phyloP scores from a whole-genome alignment of 1,284 basidiomycete genomes.

The Cryptococcus sp. region DNA sequence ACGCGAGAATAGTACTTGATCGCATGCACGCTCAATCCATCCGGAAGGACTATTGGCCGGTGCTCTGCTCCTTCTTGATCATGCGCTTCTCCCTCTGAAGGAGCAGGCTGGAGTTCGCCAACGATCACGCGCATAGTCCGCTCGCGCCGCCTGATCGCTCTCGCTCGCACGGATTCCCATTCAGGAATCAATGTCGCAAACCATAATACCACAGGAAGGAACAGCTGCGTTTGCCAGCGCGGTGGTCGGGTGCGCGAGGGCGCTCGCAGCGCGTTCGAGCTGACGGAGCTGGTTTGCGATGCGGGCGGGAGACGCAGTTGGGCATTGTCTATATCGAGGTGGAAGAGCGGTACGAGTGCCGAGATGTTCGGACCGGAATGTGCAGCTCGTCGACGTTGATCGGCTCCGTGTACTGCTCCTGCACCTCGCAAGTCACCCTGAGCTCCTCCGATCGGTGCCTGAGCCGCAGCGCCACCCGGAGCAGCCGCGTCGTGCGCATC shows the following conservation, averaged over 20 bases:
- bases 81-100: background rate
- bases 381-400: background rate
- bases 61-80: conserved; percentile 3
- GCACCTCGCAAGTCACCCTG: background rate
- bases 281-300: background rate
- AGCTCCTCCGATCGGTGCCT: background rate
- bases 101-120: conserved; percentile 15
- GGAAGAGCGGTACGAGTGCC: conserved; percentile 21
- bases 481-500: background rate
- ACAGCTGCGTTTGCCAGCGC: conserved; percentile 28
- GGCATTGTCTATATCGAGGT: conserved; percentile 32
- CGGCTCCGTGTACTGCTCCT: background rate
- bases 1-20: conserved; percentile 42
- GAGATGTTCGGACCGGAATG: background rate
- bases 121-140: conserved; percentile 41
- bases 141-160: conserved; percentile 42
- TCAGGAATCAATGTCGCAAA: conserved; percentile 47
- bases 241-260: conserved; percentile 11
- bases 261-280: conserved; percentile 6
- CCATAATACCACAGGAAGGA: conserved; percentile 46
- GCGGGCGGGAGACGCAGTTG: conserved; percentile 31
- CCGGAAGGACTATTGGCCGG: conserved; percentile 24
- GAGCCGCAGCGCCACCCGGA: conserved; percentile 1
- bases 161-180: conserved; percentile 38
- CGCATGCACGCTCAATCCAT: conserved; percentile 30